These are phyloP conservation scores for Vachellia pachyceras DNA, from an alignment of 306 rosid genomes.

Conservation along the genomic window DNA sequence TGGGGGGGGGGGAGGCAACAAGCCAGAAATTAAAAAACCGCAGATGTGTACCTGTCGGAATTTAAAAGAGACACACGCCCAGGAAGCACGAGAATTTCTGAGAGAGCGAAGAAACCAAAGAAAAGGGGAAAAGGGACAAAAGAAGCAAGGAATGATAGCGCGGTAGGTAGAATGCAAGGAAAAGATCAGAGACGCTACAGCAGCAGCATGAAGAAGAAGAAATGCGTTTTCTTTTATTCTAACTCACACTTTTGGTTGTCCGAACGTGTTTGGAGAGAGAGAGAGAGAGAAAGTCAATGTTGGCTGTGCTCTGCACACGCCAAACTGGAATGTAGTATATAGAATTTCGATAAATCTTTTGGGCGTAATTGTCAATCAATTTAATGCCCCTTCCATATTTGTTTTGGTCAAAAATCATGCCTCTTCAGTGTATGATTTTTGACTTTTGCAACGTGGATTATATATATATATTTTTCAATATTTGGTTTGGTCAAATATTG, in stretches of 20 bases:
- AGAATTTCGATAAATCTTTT: neutral
- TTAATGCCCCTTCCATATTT: neutral
- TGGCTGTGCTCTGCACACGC: slow-evolving; percentile 72
- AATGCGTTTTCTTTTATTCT: neutral
- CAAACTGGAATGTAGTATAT: neutral
- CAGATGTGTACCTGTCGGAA: slow-evolving; percentile 46
- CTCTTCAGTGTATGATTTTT: neutral
- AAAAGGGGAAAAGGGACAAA: neutral
- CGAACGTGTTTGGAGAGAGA: neutral
- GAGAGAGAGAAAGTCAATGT: slow-evolving; percentile 36
- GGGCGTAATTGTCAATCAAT: neutral
- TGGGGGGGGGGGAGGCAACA: neutral
- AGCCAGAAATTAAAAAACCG: neutral
- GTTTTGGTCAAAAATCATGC: neutral
- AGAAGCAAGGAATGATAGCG: slow-evolving; percentile 38
- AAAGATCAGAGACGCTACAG: neutral
- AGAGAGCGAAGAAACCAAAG: slow-evolving; percentile 1
- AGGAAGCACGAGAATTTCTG: neutral
- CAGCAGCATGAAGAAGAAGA: slow-evolving; percentile 13
- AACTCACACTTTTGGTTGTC: neutral
- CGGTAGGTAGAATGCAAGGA: slow-evolving; percentile 37
- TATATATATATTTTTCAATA: too few relatives aligned
- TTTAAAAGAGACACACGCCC: slow-evolving; percentile 44
- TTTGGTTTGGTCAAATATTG: slow-evolving; percentile 1
- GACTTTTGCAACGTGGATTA: neutral